These are phyloP conservation scores for Aurifilum marmelostoma DNA, from an alignment of 2,329 filamentous ascomycete genomes.

Conservation along the genomic window DNA sequence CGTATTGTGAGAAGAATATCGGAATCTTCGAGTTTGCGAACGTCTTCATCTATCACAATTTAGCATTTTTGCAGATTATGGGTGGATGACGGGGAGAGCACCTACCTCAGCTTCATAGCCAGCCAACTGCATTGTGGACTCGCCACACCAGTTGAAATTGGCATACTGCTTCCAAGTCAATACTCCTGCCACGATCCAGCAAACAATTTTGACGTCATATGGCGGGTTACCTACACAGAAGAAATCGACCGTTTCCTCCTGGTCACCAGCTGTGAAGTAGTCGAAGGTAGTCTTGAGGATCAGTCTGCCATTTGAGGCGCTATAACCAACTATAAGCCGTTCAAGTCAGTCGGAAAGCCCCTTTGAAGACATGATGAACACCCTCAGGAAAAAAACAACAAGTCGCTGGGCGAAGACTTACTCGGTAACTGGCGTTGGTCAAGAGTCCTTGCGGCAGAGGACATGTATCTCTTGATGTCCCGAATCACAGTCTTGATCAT, in stretches of 20 bases:
- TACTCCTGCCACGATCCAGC: background rate
- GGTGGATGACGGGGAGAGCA: background rate
- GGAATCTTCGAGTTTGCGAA: constrained; percentile 58
- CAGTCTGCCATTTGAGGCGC: constrained; percentile 24
- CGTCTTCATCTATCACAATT: constrained; percentile 42
- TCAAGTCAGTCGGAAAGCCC: background rate
- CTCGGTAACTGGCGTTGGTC: constrained; percentile 25
- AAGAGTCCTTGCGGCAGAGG: constrained; percentile 14
- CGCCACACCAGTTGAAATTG: constrained; percentile 61
- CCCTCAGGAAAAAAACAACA: background rate
- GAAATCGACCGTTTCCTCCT: constrained; percentile 29
- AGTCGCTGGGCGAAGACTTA: background rate
- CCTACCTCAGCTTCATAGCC: constrained; percentile 48
- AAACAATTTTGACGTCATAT: background rate
- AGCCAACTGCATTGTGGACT: constrained; percentile 53
- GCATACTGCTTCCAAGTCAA: constrained; percentile 42
- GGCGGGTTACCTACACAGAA: constrained; percentile 22
- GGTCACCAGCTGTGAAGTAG: constrained; percentile 27
- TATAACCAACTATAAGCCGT: constrained; percentile 17
- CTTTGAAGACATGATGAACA: background rate
- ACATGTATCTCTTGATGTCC: constrained; percentile 37
- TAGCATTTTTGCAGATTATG: background rate
- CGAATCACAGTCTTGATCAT: constrained; percentile 34
- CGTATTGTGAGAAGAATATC: constrained; percentile 68
- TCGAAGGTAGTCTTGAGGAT: constrained; percentile 26